Conservation (phyloP, 352 stramenopile species). For the Phytophthora citricola region DNA sequence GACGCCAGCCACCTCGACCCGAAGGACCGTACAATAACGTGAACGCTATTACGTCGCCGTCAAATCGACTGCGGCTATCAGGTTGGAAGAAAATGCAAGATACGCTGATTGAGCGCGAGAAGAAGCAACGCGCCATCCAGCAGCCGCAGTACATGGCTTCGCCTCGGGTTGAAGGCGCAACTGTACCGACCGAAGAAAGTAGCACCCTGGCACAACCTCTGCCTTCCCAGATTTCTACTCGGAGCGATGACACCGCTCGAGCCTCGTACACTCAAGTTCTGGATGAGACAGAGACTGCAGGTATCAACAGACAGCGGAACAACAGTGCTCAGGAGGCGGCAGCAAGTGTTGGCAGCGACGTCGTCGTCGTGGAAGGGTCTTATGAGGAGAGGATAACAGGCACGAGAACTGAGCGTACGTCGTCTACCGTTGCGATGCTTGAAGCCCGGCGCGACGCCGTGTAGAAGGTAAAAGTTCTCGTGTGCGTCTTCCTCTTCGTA, state of each 20-base stretch:
- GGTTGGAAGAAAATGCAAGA: slow-evolving; percentile 65
- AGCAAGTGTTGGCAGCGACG: slow-evolving; percentile 19
- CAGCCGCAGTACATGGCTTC: slow-evolving; percentile 35
- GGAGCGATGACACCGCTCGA: slow-evolving; percentile 19
- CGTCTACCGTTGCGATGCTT: slow-evolving; percentile 28
- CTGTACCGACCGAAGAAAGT: slow-evolving; percentile 1
- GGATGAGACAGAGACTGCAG: slow-evolving; percentile 3
- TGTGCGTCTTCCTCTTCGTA: slow-evolving; percentile 4
- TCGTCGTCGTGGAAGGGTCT: slow-evolving; percentile 23
- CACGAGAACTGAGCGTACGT: slow-evolving; percentile 11
- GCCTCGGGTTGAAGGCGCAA: slow-evolving; percentile 19
- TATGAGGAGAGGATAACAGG: slow-evolving; percentile 29
- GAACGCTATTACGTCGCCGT: slow-evolving; percentile 68
- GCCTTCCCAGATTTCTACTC: slow-evolving; percentile 10
- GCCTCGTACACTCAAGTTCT: slow-evolving; percentile 25
- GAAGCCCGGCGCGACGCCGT: slow-evolving; percentile 23
- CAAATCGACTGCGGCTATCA: slow-evolving; percentile 68
- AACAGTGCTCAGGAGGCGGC: slow-evolving; percentile 6
- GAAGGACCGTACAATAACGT: slow-evolving; percentile 82
- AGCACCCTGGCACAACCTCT: slow-evolving; percentile 6
- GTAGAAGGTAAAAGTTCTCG: slow-evolving; percentile 9
- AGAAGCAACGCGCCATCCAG: slow-evolving; percentile 44
- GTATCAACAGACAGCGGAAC: slow-evolving; percentile 9
- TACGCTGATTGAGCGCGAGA: slow-evolving; percentile 66
- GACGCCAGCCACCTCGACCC: slow-evolving; percentile 6